These are phyloP conservation scores for Malania oleifera DNA, from an alignment of 164 flowering plant genomes.

Conservation along the genomic window DNA sequence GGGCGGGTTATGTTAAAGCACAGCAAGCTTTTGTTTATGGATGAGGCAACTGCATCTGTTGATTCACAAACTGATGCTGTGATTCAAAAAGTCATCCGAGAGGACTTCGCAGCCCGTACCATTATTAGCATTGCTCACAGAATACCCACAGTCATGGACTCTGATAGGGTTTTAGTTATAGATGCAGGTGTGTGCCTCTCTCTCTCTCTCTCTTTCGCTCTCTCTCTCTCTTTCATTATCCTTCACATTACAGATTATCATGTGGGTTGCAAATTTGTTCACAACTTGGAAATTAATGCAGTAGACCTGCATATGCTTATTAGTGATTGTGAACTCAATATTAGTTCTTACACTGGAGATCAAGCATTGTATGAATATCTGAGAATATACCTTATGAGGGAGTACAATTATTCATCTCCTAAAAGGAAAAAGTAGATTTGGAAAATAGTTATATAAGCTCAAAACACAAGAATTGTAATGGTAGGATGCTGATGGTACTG, in stretches of 20 bases:
- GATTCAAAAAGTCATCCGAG: constrained; percentile 85
- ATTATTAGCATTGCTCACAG: constrained; percentile 98
- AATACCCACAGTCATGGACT: constrained; percentile 98
- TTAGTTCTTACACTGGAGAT: no score
- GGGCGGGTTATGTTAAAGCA: constrained; percentile 88
- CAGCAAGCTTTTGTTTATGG: constrained; percentile 85
- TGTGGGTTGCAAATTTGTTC: neutral
- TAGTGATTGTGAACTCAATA: no score
- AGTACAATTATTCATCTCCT: no score
- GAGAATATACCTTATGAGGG: no score
- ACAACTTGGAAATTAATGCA: neutral
- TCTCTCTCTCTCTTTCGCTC: neutral
- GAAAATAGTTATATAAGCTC: no score
- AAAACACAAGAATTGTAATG: no score
- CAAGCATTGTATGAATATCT: no score
- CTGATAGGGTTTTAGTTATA: constrained; percentile 82
- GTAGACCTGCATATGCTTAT: no score
- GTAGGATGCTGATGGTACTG: no score
- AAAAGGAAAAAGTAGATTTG: no score
- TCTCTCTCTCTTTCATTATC: neutral
- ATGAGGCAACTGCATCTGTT: constrained; percentile 98
- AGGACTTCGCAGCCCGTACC: constrained; percentile 77
- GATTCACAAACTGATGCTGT: constrained; percentile 94
- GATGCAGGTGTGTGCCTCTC: constrained; percentile 65
- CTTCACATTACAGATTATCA: neutral